Evolutionary conservation across 192 early-diverging fungal genomes (phyloP).

Genomic region (Coemansia asiatica): DNA sequence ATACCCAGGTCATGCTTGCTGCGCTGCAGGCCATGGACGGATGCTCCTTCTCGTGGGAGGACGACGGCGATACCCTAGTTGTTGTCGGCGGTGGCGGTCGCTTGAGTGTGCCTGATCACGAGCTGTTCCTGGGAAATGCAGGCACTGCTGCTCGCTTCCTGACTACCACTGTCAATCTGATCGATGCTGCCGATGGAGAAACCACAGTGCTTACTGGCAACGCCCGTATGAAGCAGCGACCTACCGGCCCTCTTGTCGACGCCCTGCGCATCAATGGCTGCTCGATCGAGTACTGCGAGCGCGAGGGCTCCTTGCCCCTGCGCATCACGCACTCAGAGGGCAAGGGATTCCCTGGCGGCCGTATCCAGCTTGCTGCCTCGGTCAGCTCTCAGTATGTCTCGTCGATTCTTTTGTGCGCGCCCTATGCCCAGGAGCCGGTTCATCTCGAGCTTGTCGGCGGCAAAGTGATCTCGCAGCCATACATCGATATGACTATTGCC

Average conservation of each 20-base stretch:
- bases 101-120: slow-evolving; percentile 68
- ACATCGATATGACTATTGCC: slow-evolving; percentile 98
- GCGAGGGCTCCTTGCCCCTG: slow-evolving; percentile 83
- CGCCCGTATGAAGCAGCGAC: slow-evolving; percentile 96
- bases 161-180: slow-evolving; percentile 79
- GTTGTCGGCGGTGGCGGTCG: slow-evolving; percentile 78
- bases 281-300: slow-evolving; percentile 72
- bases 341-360: slow-evolving; percentile 78
- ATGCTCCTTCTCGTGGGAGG: slow-evolving; percentile 86
- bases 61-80: slow-evolving; percentile 85
- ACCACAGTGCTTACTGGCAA: slow-evolving; percentile 85
- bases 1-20: slow-evolving; percentile 95
- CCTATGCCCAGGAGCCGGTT: slow-evolving; percentile 81
- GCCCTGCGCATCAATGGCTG: slow-evolving; percentile 84
- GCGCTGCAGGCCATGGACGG: slow-evolving; percentile 87
- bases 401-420: slow-evolving; percentile 92
- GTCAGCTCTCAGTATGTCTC: slow-evolving; percentile 98
- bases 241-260: slow-evolving; percentile 84
- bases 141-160: slow-evolving; percentile 97
- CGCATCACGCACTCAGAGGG: slow-evolving; percentile 67
- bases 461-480: slow-evolving; percentile 94
- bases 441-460: slow-evolving; percentile 84
- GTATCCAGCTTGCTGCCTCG: slow-evolving; percentile 86
- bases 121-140: slow-evolving; percentile 95
- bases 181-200: slow-evolving; percentile 48